Percentiles rank a stretch among this genome's conserved stretches.
These are phyloP conservation scores for Fusarium papillatum DNA, from an alignment of 2,329 filamentous ascomycete species.

Conservation along the genomic window DNA sequence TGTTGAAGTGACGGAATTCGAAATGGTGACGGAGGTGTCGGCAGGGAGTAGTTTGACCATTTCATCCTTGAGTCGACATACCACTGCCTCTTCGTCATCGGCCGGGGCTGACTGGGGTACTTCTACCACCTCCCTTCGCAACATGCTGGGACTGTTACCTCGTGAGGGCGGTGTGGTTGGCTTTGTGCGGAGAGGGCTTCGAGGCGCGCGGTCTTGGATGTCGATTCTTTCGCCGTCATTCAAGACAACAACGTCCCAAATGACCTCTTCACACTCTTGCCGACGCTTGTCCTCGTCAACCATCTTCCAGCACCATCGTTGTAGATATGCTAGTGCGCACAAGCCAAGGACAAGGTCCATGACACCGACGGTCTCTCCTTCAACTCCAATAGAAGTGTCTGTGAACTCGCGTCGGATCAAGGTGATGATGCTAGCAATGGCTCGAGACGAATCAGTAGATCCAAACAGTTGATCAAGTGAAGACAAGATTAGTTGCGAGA, in stretches of 20 bases:
- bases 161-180: not conserved
- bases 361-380: slow-evolving; percentile 72
- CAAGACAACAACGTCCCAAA: slow-evolving; percentile 78
- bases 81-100: slow-evolving; percentile 58
- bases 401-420: slow-evolving; percentile 75
- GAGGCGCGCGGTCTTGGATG: slow-evolving; percentile 48
- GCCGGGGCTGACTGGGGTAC: not conserved
- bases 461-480: slow-evolving; percentile 75
- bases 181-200: slow-evolving; percentile 8
- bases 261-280: slow-evolving; percentile 65
- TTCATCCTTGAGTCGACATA: slow-evolving; percentile 62
- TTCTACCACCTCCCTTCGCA: not conserved
- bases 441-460: slow-evolving; percentile 77
- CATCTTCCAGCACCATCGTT: slow-evolving; percentile 66
- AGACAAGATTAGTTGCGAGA: slow-evolving; percentile 70
- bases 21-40: slow-evolving; percentile 71
- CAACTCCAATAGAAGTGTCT: slow-evolving; percentile 70
- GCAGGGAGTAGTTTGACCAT: slow-evolving; percentile 68
- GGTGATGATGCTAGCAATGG: slow-evolving; percentile 76
- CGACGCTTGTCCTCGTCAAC: slow-evolving; percentile 63
- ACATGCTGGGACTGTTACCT: slow-evolving; percentile 3
- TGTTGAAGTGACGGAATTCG: slow-evolving; percentile 69
- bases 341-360: slow-evolving; percentile 72
- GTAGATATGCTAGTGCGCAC: slow-evolving; percentile 72
- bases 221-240: slow-evolving; percentile 71